Base-by-base conservation (phyloP, 2,329 filamentous ascomycete genomes). In the Cladosporium halotolerans region DNA sequence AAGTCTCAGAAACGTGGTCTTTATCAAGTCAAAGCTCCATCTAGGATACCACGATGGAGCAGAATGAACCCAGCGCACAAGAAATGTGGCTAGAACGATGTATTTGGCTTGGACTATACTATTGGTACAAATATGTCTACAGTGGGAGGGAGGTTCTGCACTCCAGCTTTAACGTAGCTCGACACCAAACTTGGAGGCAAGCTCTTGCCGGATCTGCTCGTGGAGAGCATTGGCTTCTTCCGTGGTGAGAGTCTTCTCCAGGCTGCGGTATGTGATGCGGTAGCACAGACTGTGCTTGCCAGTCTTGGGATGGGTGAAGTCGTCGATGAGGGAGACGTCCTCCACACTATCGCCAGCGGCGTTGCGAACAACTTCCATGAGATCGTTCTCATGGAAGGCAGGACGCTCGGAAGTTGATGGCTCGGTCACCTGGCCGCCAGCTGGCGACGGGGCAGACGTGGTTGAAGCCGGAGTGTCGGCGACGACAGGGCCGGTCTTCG, bases 291-390 rank as follows among this genome's bases (percentile, higher is more conserved):
- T 96, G 73, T 81, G 86, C 61, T 87, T 79, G 3, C 85, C 84
- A 16, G 87, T 91, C 73, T 88, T 90, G 36, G 91, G 90, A 71
- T 97, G 90, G 45, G 81, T 83, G 70, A 97, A 99, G 67, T 89
- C 81, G 71, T 97, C 93, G 49, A 89, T 82, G 28, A 95, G 76
- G 57, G 76, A 78, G 47, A 97, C 92, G 68, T 96, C 89, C 72
- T 99, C 93, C 34, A 93, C 89, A 18, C 84, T 72, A 68, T 95
- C 88, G 47, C 90, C 91, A 9, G 83, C 88, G 44, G 92, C 78
- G 61, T 84, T 84, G 60, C 93, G 84, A 14, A 96, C 88, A 53
- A 96, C 80, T 72, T 97, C 93, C 92, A 97, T 97, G 48, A 97
- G 77, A 70, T 99, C 93, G 72, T 97, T 97, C 69, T 95, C 91